Base-by-base conservation (phyloP, 176 grass and related monocot species). In the Oryza glaberrima region DNA sequence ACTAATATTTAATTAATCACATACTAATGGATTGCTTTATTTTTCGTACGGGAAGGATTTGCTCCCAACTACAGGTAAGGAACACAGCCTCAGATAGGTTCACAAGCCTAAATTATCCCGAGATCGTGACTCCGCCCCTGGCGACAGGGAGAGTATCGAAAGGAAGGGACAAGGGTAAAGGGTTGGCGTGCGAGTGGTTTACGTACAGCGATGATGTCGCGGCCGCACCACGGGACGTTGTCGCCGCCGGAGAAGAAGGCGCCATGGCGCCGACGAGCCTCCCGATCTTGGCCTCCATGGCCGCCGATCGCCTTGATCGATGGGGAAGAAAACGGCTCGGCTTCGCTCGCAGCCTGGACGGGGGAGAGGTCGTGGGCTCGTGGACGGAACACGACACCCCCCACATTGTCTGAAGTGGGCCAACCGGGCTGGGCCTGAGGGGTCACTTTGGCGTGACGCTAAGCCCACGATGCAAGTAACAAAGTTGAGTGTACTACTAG, bases 281-380 rank as follows among this genome's bases (percentile, higher is more conserved):
- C 30, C 74, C 74, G 49, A 40, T 77, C 75, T 61, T 77, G 28
- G 75, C 52, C 30, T 61, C 52, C 51, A 60, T 40, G 32, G 30
- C 9, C 51, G 19, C 9, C 19, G 48, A 19, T 35, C 48, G 56
- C 20, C 19, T 7, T 26, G 43, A 44, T 44, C 2, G 11, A 2
- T 35, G 28, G 14, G 30, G 25, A 16, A 67, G 12, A 32, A 32
- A 32, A 16, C 65, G 2, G 13, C 26, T 14, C 11, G 11, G 49
- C 49, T 11, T 11, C 40, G 40, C 1, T 41, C 64, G 11, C 11
- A 26, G 23, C 9, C 64, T 1, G 25, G 22, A 28, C 13, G 47
- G 47, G 13, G 4, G 13, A 28, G 22, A 65, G 3, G 23, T 34
- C 38, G 68, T 40, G 16, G 51, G 3, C 46, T 56, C 52, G 52